These are phyloP conservation scores for Aspergillus tamarii DNA, from an alignment of 2,329 filamentous ascomycete species.

Conservation along the genomic window DNA sequence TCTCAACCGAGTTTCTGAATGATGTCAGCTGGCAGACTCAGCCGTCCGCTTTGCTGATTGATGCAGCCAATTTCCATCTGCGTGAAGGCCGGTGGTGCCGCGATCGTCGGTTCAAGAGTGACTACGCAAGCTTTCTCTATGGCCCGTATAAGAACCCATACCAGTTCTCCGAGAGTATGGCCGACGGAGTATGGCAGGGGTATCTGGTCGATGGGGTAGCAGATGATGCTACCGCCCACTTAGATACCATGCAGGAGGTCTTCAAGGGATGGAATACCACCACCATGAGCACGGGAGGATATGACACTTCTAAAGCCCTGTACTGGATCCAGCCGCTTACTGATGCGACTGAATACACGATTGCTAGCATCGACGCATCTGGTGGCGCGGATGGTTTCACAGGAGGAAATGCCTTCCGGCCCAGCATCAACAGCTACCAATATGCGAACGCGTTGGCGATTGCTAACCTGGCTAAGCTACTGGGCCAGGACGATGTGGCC, in stretches of 20 bases:
- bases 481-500: constrained; percentile 23
- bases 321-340: constrained; percentile 49
- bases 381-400: constrained; percentile 41
- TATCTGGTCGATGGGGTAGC: constrained; percentile 49
- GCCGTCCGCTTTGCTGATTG: constrained; percentile 49
- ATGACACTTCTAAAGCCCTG: constrained; percentile 43
- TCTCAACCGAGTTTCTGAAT: constrained; percentile 51
- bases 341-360: constrained; percentile 52
- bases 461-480: constrained; percentile 41
- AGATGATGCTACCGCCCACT: constrained; percentile 32
- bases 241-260: constrained; percentile 30
- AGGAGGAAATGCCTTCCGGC: constrained; percentile 47
- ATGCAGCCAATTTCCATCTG: constrained; percentile 50
- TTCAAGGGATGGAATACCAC: constrained; percentile 34
- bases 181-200: constrained; percentile 41
- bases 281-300: constrained; percentile 41
- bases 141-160: constrained; percentile 43
- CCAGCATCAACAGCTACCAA: constrained; percentile 50
- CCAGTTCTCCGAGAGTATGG: constrained; percentile 51
- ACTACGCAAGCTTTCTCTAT: constrained; percentile 49
- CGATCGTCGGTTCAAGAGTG: constrained; percentile 49
- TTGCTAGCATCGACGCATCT: constrained; percentile 48
- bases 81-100: constrained; percentile 50
- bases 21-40: constrained; percentile 46
- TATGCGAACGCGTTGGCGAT: constrained; percentile 50